A percentile compares a stretch with the other conserved stretches of the same genome.
These are phyloP conservation scores for Colletotrichum incanum DNA, from an alignment of 2,329 filamentous ascomycete genomes.

Conservation along the genomic window DNA sequence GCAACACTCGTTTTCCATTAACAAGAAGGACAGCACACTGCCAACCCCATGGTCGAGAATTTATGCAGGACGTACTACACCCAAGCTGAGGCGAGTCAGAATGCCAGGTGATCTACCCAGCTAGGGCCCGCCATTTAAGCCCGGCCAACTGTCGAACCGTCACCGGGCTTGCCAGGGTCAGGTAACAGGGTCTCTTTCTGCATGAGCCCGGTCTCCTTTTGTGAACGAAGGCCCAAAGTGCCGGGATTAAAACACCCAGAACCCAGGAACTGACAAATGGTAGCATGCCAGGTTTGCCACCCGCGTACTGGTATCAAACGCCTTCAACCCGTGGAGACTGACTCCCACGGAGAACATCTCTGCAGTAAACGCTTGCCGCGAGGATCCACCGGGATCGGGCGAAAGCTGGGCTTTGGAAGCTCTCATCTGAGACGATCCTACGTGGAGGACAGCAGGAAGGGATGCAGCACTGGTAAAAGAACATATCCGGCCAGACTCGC, in stretches of 20 bases:
- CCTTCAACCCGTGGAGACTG: not conserved
- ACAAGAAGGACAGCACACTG: not conserved
- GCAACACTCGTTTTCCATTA: not conserved
- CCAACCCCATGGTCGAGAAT: not conserved
- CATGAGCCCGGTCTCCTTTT: conserved; percentile 7
- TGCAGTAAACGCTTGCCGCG: conserved; percentile 34
- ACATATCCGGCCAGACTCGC: not conserved
- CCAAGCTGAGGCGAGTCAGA: not conserved
- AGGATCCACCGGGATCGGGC: not conserved
- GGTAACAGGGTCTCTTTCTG: conserved; percentile 5
- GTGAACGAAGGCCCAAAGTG: not conserved
- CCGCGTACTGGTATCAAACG: conserved; percentile 29
- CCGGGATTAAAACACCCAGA: not conserved
- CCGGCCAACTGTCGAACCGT: not conserved
- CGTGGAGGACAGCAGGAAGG: not conserved
- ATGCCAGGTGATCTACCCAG: not conserved
- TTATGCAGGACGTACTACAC: not conserved
- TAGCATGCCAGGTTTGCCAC: not conserved
- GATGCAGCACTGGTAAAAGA: conserved; percentile 1
- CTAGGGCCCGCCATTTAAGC: not conserved
- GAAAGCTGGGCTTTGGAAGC: not conserved
- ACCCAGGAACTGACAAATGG: not conserved
- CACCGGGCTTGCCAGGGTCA: not conserved
- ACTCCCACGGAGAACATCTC: not conserved
- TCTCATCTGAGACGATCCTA: conserved; percentile 10